A percentile compares a stretch with the other conserved stretches of the same genome.
These are phyloP conservation scores for Coemansia sp. DNA, from an alignment of 192 early-diverging fungal genomes.

Conservation along the genomic window DNA sequence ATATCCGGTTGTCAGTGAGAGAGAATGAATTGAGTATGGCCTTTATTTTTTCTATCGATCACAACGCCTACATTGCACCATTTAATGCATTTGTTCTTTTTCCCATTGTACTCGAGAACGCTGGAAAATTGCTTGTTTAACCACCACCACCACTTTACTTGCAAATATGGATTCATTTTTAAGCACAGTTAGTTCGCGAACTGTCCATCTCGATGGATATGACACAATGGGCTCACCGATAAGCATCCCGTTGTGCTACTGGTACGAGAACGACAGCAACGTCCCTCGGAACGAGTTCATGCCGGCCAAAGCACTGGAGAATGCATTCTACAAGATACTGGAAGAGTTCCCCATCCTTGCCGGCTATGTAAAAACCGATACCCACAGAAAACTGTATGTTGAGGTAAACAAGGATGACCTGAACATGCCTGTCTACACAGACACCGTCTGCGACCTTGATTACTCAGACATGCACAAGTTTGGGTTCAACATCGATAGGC, in stretches of 20 bases:
- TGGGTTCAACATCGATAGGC: conserved; percentile 3
- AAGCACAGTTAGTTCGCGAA: neutral
- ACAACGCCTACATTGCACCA: too few species aligned
- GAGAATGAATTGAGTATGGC: too few species aligned
- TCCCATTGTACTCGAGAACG: too few species aligned
- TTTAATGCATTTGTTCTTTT: too few species aligned
- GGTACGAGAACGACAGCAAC: conserved; percentile 10
- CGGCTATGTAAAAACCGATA: conserved; percentile 2
- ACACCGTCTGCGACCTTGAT: conserved; percentile 11
- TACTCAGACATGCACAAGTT: neutral
- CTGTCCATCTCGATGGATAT: conserved; percentile 7
- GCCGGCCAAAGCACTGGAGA: conserved; percentile 9
- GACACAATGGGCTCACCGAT: conserved; percentile 3
- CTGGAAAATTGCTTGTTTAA: neutral
- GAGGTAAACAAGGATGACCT: conserved; percentile 13
- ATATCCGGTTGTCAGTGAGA: too few species aligned
- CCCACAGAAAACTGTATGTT: neutral
- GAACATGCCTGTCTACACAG: conserved; percentile 29
- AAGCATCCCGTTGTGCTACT: conserved; percentile 11
- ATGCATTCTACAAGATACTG: conserved; percentile 17
- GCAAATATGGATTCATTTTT: conserved; percentile 6
- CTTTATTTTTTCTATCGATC: too few species aligned
- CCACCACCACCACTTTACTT: neutral
- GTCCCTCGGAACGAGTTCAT: conserved; percentile 6
- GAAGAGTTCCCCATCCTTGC: conserved; percentile 26